These are phyloP conservation scores for Entomortierella lignicola DNA, from an alignment of 192 early-diverging fungal genomes.

Conservation along the genomic window DNA sequence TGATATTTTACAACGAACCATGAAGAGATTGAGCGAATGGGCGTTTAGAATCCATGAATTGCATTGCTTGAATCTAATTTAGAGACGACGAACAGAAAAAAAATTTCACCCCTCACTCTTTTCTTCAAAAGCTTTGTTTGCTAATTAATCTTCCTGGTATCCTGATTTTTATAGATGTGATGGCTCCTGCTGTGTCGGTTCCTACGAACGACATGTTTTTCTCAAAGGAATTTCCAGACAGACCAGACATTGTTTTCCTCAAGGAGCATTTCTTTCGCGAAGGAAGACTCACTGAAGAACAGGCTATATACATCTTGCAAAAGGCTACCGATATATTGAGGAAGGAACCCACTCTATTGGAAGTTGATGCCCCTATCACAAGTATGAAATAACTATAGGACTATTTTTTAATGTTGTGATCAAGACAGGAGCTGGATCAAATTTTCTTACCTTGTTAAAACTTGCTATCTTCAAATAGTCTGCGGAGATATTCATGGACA, in stretches of 20 bases:
- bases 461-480: conserved; percentile 60
- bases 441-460: not conserved
- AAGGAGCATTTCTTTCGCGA: conserved; percentile 92
- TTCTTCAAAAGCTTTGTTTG: not conserved
- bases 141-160: not conserved
- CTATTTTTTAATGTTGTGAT: too few relatives aligned
- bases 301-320: conserved; percentile 87
- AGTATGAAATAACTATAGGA: too few relatives aligned
- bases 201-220: conserved; percentile 64
- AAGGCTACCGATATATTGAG: conserved; percentile 83
- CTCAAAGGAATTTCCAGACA: conserved; percentile 59
- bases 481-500: conserved; percentile 99
- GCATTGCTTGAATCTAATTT: too few relatives aligned
- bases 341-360: conserved; percentile 84
- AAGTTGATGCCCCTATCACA: conserved; percentile 91
- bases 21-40: too few relatives aligned
- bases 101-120: not conserved
- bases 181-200: conserved; percentile 58
- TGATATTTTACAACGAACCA: too few relatives aligned
- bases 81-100: too few relatives aligned
- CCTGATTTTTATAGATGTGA: conserved; percentile 44
- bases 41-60: too few relatives aligned
- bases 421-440: not conserved
- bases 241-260: conserved; percentile 83
- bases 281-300: conserved; percentile 88